phyloP scores from a whole-genome alignment of 345 rosid genomes.

The Melaleuca alternifolia region DNA sequence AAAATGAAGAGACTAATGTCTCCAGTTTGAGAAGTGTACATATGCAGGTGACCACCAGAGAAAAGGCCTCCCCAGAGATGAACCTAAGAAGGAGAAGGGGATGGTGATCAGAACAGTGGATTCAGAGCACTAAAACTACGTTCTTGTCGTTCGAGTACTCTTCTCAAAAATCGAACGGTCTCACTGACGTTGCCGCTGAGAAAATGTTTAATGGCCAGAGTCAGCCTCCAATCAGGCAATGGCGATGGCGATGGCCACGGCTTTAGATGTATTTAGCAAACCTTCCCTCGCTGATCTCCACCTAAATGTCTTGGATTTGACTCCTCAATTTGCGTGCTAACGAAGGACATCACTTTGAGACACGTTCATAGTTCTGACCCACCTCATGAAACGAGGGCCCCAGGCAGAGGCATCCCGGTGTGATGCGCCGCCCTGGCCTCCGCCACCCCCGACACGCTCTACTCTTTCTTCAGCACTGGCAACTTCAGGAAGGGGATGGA shows the following conservation, averaged over 20 bases:
- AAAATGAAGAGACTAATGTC: neutral
- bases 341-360: neutral
- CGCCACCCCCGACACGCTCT: conserved; percentile 10
- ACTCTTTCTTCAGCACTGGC: conserved; percentile 26
- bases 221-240: too few relatives aligned
- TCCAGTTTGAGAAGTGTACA: neutral
- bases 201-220: too few relatives aligned
- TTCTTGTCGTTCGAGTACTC: neutral
- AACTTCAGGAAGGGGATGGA: conserved; percentile 16
- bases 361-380: neutral
- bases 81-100: neutral
- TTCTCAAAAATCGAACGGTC: too few relatives aligned
- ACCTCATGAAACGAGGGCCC: neutral
- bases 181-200: too few relatives aligned
- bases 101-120: neutral
- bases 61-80: neutral
- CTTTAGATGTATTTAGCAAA: neutral
- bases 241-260: too few relatives aligned
- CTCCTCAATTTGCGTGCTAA: neutral
- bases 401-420: too few relatives aligned
- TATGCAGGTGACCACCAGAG: neutral
- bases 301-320: neutral
- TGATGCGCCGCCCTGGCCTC: conserved; percentile 19
- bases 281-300: neutral
- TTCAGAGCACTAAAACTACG: neutral